Base-by-base conservation (phyloP, 306 rosid genomes). In the Prunus padus region DNA sequence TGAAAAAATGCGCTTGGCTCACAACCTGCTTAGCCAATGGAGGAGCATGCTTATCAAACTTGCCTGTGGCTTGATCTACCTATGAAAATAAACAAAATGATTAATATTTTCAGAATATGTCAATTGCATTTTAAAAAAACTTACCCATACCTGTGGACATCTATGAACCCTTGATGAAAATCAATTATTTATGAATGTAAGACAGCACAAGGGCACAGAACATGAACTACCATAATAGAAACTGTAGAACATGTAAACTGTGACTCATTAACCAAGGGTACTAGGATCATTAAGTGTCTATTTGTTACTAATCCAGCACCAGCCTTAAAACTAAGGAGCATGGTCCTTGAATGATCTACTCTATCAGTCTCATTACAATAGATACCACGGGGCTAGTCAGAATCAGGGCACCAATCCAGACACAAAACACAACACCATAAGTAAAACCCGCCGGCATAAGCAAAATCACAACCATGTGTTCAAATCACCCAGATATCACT, bases 11-110 rank as follows among this genome's bases (percentile, higher is more conserved):
- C 2, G 85, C 11, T 64, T 45, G 60, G 69, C 64, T n/a, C 0
- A 55, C 91, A 45, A 84, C 80, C 23, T 78, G 80, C 84, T 88
- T 92, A 9, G 89, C 96, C 45, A 83, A 65, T 4, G 76, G 49
- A 46, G 98, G 97, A 55, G 97, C 87, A 70, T 87, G 88, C 79
- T 84, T 82, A 64, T 84, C 79, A 70, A 91, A 85, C 76, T 84
- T 85, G 56, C 74, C 46, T 2, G 80, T 73, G 7, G 83, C 91
- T 72, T 69, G 82, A 70, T 92, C 95, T 42, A 92, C 91, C 98
- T 94, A 86, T 61, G 18, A 40, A 65, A 63, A 61, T 0, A 6
- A 1, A 57, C 44, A 40, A 37, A 8, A 16, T 12, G 37, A 40
- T 31, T 37, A n/a, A 8, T 14, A 16, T 44, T 31, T 30, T 1